Percentiles rank a stretch among this genome's conserved stretches.
These are phyloP conservation scores for Rhizophagus sp. DNA, from an alignment of 192 early-diverging fungal genomes.

Conservation along the genomic window DNA sequence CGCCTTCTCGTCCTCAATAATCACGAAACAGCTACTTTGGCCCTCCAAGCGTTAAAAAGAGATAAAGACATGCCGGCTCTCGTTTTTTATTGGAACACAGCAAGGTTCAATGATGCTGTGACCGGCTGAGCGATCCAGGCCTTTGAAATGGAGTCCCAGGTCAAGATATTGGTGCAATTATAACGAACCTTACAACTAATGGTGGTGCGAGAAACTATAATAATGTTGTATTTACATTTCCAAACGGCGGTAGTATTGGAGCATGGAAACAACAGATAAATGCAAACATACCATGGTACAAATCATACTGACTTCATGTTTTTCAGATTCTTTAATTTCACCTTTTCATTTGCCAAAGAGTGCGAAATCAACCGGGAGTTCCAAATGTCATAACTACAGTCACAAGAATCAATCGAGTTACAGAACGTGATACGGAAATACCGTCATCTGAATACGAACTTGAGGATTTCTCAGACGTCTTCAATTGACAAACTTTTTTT, in stretches of 20 bases:
- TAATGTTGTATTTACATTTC: constrained; percentile 19
- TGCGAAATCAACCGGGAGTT: neutral
- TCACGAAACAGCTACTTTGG: constrained; percentile 6
- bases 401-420: constrained; percentile 12
- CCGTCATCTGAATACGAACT: too few relatives aligned
- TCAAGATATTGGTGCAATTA: constrained; percentile 12
- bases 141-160: constrained; percentile 12
- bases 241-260: constrained; percentile 1
- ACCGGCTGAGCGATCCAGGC: neutral
- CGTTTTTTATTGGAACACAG: neutral
- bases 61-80: constrained; percentile 17
- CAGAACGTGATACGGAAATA: too few relatives aligned
- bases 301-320: constrained; percentile 6
- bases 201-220: constrained; percentile 15
- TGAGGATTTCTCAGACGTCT: too few relatives aligned
- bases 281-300: constrained; percentile 17
- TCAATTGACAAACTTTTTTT: too few relatives aligned
- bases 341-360: constrained; percentile 13
- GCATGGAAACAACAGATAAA: neutral
- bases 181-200: constrained; percentile 22
- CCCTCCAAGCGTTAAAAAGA: constrained; percentile 9
- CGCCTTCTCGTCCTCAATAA: constrained; percentile 7
- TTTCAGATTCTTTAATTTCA: constrained; percentile 17
- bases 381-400: constrained; percentile 1
- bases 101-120: constrained; percentile 12